These are phyloP conservation scores for Agarophyton chilense DNA, from an alignment of 23 red algal species.

Conservation along the genomic window DNA sequence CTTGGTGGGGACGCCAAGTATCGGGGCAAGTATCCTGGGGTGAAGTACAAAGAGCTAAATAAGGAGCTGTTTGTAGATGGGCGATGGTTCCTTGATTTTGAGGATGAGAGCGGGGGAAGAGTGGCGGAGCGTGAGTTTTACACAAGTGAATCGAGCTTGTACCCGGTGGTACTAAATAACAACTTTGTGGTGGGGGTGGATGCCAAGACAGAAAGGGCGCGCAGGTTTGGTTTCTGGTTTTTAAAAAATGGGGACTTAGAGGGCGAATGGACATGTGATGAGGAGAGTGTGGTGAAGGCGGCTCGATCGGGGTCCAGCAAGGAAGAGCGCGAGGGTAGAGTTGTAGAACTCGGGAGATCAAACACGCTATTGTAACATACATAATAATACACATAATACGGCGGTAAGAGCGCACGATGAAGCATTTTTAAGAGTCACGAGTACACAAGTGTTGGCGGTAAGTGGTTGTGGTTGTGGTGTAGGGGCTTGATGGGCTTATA, in stretches of 20 bases:
- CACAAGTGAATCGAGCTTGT: slow-evolving; percentile 34
- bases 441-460: too few relatives aligned
- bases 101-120: slow-evolving; percentile 8
- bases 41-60: slow-evolving; percentile 22
- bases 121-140: slow-evolving; percentile 23
- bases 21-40: neutral
- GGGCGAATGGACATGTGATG: slow-evolving; percentile 11
- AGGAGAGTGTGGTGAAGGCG: neutral
- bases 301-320: slow-evolving; percentile 27
- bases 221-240: slow-evolving; percentile 67
- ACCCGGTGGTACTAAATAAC: slow-evolving; percentile 73
- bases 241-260: neutral
- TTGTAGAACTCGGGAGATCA: slow-evolving; percentile 11
- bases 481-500: too few relatives aligned
- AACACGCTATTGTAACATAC: slow-evolving; percentile 16
- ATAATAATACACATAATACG: too few relatives aligned
- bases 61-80: slow-evolving; percentile 51
- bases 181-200: slow-evolving; percentile 57
- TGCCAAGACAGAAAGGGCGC: slow-evolving; percentile 26
- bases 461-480: too few relatives aligned
- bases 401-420: neutral
- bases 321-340: slow-evolving; percentile 9
- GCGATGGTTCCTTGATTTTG: slow-evolving; percentile 61
- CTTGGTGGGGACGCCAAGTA: neutral
- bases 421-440: too few relatives aligned